These are phyloP conservation scores for Funneliformis caledonium DNA, from an alignment of 371 early-diverging fungal genomes.

Conservation along the genomic window DNA sequence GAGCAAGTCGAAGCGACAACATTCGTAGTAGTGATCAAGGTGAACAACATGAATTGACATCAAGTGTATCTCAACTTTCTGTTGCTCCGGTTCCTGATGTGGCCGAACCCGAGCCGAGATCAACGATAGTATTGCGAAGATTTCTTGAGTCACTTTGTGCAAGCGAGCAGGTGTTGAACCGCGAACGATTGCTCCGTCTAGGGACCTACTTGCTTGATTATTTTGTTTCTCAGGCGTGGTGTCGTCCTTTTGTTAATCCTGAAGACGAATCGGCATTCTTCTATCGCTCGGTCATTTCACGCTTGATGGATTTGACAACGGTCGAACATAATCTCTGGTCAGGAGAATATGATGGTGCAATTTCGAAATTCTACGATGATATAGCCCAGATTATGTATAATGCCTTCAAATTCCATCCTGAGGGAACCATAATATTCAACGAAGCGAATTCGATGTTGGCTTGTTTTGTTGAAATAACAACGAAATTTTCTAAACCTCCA, in stretches of 20 bases:
- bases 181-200: slow-evolving; percentile 11
- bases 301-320: slow-evolving; percentile 79
- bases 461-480: neutral
- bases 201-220: slow-evolving; percentile 35
- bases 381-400: slow-evolving; percentile 63
- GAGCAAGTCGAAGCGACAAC: neutral
- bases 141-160: neutral
- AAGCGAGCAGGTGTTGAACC: neutral
- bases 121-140: neutral
- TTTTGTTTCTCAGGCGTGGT: slow-evolving; percentile 17
- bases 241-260: slow-evolving; percentile 37
- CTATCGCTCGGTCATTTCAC: slow-evolving; percentile 64
- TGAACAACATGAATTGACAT: neutral
- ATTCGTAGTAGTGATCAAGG: neutral
- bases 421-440: slow-evolving; percentile 46
- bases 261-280: slow-evolving; percentile 9
- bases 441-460: slow-evolving; percentile 45
- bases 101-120: neutral
- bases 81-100: neutral
- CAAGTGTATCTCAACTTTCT: neutral
- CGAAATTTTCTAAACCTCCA: neutral
- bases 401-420: slow-evolving; percentile 45
- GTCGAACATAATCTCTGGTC: slow-evolving; percentile 60
- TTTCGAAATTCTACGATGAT: slow-evolving; percentile 51
- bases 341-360: slow-evolving; percentile 49